phyloP scores from a whole-genome alignment of 2,329 filamentous ascomycete genomes.

The Talaromyces albobiverticillius region DNA sequence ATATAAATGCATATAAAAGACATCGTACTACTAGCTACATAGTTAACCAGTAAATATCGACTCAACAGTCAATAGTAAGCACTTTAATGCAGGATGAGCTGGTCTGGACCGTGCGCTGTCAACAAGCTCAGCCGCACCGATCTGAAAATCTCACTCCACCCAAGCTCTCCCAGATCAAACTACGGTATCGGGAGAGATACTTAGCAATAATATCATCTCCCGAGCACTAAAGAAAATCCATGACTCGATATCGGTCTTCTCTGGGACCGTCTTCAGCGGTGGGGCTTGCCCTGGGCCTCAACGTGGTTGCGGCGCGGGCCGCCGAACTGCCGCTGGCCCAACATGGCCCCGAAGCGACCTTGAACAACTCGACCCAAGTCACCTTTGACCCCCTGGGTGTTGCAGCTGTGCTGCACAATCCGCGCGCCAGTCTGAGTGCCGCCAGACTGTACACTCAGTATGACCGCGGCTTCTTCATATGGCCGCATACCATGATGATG shows the following conservation, averaged over 20 bases:
- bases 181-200: no score
- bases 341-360: conserved; percentile 16
- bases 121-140: not conserved
- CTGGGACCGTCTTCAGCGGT: not conserved
- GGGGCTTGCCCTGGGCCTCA: conserved; percentile 6
- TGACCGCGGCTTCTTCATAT: conserved; percentile 25
- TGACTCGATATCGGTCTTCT: no score
- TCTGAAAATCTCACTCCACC: not conserved
- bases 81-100: not conserved
- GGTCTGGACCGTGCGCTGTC: not conserved
- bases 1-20: no score
- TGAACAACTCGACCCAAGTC: conserved; percentile 19
- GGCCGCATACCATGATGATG: conserved; percentile 33
- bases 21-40: no score
- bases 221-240: no score
- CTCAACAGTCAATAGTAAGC: not conserved
- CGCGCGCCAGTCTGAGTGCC: conserved; percentile 28
- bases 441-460: conserved; percentile 29
- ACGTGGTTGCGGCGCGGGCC: conserved; percentile 10
- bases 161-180: not conserved
- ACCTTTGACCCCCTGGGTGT: conserved; percentile 34
- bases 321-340: conserved; percentile 15
- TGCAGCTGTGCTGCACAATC: conserved; percentile 30
- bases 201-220: no score
- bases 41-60: no score